phyloP scores from a whole-genome alignment of 2,329 filamentous ascomycete genomes.

The Zalaria sp. region DNA sequence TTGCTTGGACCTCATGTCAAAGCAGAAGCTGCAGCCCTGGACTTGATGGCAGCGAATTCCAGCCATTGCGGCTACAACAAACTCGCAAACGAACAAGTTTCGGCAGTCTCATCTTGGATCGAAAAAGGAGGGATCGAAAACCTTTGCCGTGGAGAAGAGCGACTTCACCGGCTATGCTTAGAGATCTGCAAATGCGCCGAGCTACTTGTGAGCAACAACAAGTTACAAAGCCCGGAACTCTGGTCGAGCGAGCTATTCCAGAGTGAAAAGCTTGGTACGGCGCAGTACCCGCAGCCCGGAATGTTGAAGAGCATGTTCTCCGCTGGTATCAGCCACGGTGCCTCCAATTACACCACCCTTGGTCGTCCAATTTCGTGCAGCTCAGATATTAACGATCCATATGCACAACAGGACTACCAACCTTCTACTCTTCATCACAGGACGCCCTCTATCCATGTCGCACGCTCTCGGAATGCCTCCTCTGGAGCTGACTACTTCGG shows the following conservation, averaged over 20 bases:
- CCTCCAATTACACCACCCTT: too few relatives aligned
- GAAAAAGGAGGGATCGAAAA: constrained; percentile 73
- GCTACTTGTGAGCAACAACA: constrained; percentile 71
- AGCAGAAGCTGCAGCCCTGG: constrained; percentile 72
- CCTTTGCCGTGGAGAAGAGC: constrained; percentile 86
- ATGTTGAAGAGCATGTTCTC: too few relatives aligned
- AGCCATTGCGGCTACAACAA: constrained; percentile 89
- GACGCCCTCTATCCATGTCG: too few relatives aligned
- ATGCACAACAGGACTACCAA: too few relatives aligned
- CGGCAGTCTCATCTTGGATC: constrained; percentile 72
- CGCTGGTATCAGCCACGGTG: too few relatives aligned
- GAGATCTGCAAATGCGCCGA: constrained; percentile 79
- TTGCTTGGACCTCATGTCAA: constrained; percentile 54
- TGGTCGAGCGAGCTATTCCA: constrained; percentile 87
- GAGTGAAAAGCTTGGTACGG: constrained; percentile 37
- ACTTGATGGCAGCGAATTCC: constrained; percentile 67
- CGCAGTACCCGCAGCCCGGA: too few relatives aligned
- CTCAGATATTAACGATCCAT: too few relatives aligned
- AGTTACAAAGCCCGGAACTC: constrained; percentile 71
- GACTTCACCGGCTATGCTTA: constrained; percentile 85
- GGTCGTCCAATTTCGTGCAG: too few relatives aligned
- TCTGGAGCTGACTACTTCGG: constrained; percentile 47
- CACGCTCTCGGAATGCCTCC: too few relatives aligned
- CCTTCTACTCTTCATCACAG: too few relatives aligned
- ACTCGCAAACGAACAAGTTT: constrained; percentile 86